Evolutionary conservation across 2,329 filamentous ascomycete species (phyloP), one percentile per base, ranked within the genome.

Genomic region (Cladophialophora psammophila): DNA sequence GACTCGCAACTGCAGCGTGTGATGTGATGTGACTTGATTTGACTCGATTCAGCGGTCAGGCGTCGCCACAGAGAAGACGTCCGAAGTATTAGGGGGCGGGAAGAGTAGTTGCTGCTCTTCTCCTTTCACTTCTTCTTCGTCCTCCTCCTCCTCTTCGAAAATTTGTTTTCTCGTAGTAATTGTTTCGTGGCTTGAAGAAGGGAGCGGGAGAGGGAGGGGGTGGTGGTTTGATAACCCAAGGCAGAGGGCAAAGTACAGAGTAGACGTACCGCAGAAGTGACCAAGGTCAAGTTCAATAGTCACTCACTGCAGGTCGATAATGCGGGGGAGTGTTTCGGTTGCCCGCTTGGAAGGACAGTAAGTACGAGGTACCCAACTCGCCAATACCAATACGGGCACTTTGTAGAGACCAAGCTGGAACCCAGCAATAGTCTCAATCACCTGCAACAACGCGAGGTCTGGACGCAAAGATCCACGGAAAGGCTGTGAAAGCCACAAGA

Each of bases 321-420:
- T 61, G 59, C 59, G 59, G 59, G 59, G 59, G 59, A 34, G 45
- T 48, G 53, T 38, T 36, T 52, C 42, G 45, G 45, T 50, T 20
- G 45, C 36, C 53, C 59, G 59, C 59, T 38, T 61, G 59, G 15
- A 8, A 35, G 42, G 31, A 45, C 15, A 60, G 57, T 26, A 26
- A 26, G 26, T 26, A 26, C 26, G 26, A 26, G 26, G 26, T 38
- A 50, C 50, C 35, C 45, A 61, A 61, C 42, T 35, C 59, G 45
- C 48, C 59, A 52, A 52, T 61, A 52, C 48, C 59, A 52, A 52
- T 61, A 52, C 48, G 34, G 59, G 59, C 59, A 53, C 59, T 50
- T 53, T 60, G n/a, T 38, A 54, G n/a, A 55, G 18, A 54, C 32
- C 53, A 26, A 26, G 26, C 26, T 26, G 26, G 26, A 26, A 26